These are phyloP conservation scores for Colletotrichum tropicale DNA, from an alignment of 2,329 filamentous ascomycete genomes.

Conservation along the genomic window DNA sequence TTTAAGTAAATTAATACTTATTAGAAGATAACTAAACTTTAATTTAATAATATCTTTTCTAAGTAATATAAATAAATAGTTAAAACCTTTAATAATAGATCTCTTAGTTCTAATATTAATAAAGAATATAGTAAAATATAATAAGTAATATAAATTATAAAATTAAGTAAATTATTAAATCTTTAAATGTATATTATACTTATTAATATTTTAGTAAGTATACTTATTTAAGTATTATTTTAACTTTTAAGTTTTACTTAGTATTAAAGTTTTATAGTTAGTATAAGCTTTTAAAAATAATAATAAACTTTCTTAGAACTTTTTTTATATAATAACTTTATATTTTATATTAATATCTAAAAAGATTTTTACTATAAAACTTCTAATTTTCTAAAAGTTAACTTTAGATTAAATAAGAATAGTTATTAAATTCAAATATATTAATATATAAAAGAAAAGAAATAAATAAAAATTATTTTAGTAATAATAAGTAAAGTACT, in stretches of 20 bases:
- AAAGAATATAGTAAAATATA: no score
- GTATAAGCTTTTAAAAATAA: no score
- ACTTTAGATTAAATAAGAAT: not conserved
- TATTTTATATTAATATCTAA: not conserved
- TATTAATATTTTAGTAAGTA: not conserved
- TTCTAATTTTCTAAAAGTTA: not conserved
- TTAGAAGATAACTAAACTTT: not conserved
- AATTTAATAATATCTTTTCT: slow-evolving; percentile 12
- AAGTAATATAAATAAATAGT: no score
- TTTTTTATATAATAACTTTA: not conserved
- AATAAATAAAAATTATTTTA: not conserved
- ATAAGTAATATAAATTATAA: slow-evolving; percentile 36
- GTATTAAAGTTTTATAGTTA: not conserved
- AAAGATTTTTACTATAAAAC: not conserved
- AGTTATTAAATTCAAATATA: not conserved
- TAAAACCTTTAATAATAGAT: no score
- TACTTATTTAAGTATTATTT: not conserved
- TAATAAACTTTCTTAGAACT: no score
- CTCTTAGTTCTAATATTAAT: no score
- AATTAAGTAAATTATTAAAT: not conserved
- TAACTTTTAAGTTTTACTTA: not conserved
- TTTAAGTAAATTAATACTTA: not conserved
- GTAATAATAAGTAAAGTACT: not conserved
- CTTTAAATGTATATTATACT: not conserved
- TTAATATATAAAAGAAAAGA: not conserved